Evolutionary conservation across 1,284 basidiomycete species (phyloP).

Genomic region (Melampsora americana): DNA sequence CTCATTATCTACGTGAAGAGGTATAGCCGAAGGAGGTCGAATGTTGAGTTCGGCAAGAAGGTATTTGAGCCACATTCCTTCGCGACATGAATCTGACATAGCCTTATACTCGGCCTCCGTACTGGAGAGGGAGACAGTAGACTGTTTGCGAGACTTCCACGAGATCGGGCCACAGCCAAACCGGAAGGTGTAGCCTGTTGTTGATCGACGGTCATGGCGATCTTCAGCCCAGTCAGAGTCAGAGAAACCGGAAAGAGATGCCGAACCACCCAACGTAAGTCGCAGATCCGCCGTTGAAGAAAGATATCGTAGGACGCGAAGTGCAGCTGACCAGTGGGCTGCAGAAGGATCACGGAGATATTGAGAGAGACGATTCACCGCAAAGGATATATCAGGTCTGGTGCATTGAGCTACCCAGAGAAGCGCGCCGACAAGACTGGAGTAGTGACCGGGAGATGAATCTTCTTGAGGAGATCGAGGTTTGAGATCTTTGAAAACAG

Average conservation of each 20-base stretch:
- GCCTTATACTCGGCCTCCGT: no score
- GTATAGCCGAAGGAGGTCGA: not conserved
- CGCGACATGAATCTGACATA: not conserved
- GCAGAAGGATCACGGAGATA: not conserved
- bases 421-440: no score
- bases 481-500: not conserved
- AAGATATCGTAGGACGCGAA: not conserved
- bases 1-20: no score
- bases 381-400: not conserved
- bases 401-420: constrained; percentile 17
- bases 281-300: not conserved
- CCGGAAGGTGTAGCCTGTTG: no score
- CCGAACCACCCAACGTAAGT: no score
- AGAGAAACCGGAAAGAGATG: not conserved
- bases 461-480: not conserved
- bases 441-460: no score
- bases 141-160: not conserved
- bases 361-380: not conserved
- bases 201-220: no score
- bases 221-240: no score
- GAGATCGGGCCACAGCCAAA: not conserved
- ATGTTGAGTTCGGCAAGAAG: no score
- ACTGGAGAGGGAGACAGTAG: no score
- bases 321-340: not conserved
- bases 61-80: not conserved